Percentiles rank a stretch among this genome's conserved stretches.
These are phyloP conservation scores for Allium sativum DNA, from an alignment of 106 monocot genomes.

Conservation along the genomic window DNA sequence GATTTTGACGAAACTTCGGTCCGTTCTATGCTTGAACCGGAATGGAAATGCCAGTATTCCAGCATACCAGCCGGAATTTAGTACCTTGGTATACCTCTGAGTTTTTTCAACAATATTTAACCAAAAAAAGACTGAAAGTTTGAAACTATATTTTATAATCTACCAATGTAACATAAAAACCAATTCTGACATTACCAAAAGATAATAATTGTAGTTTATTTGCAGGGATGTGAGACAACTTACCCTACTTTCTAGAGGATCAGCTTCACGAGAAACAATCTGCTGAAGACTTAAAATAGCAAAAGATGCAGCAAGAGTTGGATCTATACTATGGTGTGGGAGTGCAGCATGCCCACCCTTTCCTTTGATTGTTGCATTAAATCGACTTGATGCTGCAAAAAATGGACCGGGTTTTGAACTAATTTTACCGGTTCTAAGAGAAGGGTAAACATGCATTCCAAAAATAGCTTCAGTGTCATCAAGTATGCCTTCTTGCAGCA, in stretches of 20 bases:
- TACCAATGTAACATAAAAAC: too few species aligned
- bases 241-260: constrained; percentile 38
- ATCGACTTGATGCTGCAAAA: constrained; percentile 30
- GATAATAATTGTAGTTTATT: too few species aligned
- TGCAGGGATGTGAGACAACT: background rate
- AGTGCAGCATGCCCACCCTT: constrained; percentile 31
- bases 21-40: too few species aligned
- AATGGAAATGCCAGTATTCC: too few species aligned
- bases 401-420: constrained; percentile 36
- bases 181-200: too few species aligned
- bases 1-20: too few species aligned
- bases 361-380: constrained; percentile 31
- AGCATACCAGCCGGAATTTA: too few species aligned
- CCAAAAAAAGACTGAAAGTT: too few species aligned
- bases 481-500: constrained; percentile 40
- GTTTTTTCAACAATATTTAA: too few species aligned
- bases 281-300: constrained; percentile 30
- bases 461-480: constrained; percentile 38
- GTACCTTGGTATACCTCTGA: too few species aligned
- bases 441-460: constrained; percentile 41
- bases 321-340: constrained; percentile 22
- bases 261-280: constrained; percentile 39
- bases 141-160: too few species aligned
- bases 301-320: constrained; percentile 25
- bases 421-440: constrained; percentile 19